phyloP scores from a whole-genome alignment of 2,329 filamentous ascomycete species.

The Passalora sequoiae region DNA sequence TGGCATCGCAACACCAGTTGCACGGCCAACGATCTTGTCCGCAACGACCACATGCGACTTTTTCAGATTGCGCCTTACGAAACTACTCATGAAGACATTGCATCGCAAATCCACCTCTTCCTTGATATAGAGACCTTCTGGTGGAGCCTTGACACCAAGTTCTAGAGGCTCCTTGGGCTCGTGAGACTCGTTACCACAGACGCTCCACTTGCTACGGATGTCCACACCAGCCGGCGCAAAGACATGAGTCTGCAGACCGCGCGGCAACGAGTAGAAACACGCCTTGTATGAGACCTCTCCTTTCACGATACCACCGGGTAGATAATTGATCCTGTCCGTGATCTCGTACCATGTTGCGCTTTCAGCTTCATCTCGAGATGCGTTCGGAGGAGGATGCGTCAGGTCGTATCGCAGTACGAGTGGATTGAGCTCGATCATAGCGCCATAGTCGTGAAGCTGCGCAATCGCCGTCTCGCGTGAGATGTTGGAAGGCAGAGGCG shows the following conservation, averaged over 20 bases:
- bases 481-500: slow-evolving; percentile 65
- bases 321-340: slow-evolving; percentile 70
- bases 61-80: slow-evolving; percentile 78
- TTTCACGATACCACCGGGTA: slow-evolving; percentile 57
- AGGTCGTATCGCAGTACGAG: slow-evolving; percentile 67
- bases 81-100: slow-evolving; percentile 67
- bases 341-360: slow-evolving; percentile 71
- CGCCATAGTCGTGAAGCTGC: slow-evolving; percentile 70
- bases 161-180: slow-evolving; percentile 63
- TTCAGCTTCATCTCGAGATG: slow-evolving; percentile 61
- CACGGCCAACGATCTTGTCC: slow-evolving; percentile 38
- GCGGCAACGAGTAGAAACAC: slow-evolving; percentile 69
- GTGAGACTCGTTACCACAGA: slow-evolving; percentile 66
- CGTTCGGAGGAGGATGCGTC: slow-evolving; percentile 62
- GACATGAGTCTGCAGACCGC: slow-evolving; percentile 74
- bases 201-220: slow-evolving; percentile 77
- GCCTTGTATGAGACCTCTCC: slow-evolving; percentile 72
- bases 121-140: slow-evolving; percentile 69
- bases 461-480: slow-evolving; percentile 65
- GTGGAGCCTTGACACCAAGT: slow-evolving; percentile 55
- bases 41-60: slow-evolving; percentile 69
- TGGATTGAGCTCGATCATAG: slow-evolving; percentile 86
- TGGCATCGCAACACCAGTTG: slow-evolving; percentile 2
- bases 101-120: slow-evolving; percentile 82
- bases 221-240: slow-evolving; percentile 79